Conservation (phyloP, 192 early-diverging fungal genomes). For the Entomortierella parvispora region DNA sequence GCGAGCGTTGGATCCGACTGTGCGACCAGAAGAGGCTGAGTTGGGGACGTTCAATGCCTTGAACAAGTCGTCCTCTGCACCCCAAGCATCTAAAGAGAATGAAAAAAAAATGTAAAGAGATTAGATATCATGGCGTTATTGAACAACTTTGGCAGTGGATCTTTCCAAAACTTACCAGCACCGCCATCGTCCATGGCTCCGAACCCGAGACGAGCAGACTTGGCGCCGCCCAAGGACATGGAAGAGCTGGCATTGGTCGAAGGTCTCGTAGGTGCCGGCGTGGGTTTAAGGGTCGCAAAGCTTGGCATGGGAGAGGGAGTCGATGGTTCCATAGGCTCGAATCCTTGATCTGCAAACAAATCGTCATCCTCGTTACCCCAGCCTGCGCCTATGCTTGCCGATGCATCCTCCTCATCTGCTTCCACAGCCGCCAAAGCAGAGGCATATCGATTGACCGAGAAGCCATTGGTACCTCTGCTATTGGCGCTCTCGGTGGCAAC, state of each 20-base stretch:
- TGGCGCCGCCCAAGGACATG: conserved; percentile 33
- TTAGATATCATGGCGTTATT: neutral
- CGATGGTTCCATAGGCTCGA: conserved; percentile 44
- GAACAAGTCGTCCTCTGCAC: conserved; percentile 45
- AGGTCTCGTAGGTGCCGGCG: neutral
- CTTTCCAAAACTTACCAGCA: conserved; percentile 6
- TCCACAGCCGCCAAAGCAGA: conserved; percentile 48
- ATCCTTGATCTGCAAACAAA: conserved; percentile 49
- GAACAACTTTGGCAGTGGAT: neutral
- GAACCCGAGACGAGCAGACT: conserved; percentile 27
- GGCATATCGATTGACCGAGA: conserved; percentile 41
- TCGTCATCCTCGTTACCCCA: conserved; percentile 55
- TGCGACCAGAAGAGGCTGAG: neutral
- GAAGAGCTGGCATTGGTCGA: conserved; percentile 32
- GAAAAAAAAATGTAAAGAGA: neutral
- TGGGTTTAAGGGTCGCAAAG: conserved; percentile 26
- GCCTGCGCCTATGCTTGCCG: conserved; percentile 23
- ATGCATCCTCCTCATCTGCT: conserved; percentile 21
- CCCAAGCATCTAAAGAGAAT: conserved; percentile 46
- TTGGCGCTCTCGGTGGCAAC: conserved; percentile 12
- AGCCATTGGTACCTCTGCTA: conserved; percentile 10
- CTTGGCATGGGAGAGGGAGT: conserved; percentile 21
- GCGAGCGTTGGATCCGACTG: neutral
- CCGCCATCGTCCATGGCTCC: conserved; percentile 33
- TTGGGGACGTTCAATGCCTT: conserved; percentile 24